Conservation (phyloP, 306 rosid species). For the Ammopiptanthus mongolicus region DNA sequence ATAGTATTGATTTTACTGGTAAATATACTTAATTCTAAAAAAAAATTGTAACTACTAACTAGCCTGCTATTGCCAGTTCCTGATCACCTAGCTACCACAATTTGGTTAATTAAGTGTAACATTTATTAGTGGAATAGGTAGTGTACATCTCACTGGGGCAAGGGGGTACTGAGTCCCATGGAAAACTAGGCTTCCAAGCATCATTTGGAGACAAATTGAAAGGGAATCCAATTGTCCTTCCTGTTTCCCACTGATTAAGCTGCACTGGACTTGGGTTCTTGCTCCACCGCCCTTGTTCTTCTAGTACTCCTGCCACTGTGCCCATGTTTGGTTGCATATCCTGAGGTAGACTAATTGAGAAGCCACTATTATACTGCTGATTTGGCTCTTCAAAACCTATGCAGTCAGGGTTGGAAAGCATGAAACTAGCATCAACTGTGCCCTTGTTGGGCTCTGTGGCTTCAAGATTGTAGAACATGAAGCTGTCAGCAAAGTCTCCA, state of each 20-base stretch:
- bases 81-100: not conserved
- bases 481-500: constrained; percentile 34
- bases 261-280: not conserved
- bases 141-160: constrained; percentile 56
- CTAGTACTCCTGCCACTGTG: constrained; percentile 16
- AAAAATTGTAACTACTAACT: not conserved
- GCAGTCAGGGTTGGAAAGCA: constrained; percentile 37
- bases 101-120: constrained; percentile 28
- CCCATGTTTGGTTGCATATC: constrained; percentile 33
- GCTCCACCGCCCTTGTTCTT: constrained; percentile 27
- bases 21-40: constrained; percentile 25
- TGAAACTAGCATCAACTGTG: constrained; percentile 25
- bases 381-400: constrained; percentile 41
- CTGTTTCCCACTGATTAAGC: too few relatives aligned
- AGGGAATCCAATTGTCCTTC: constrained; percentile 53
- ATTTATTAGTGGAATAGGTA: constrained; percentile 44
- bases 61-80: not conserved
- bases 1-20: constrained; percentile 38
- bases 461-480: constrained; percentile 42
- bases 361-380: constrained; percentile 36
- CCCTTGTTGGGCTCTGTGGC: constrained; percentile 32
- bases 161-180: constrained; percentile 52
- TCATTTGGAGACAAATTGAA: constrained; percentile 48
- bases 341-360: constrained; percentile 39
- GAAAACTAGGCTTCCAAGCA: constrained; percentile 40